Conservation (phyloP, 1,139 yeast genomes). For the Kodamaea arcana region DNA sequence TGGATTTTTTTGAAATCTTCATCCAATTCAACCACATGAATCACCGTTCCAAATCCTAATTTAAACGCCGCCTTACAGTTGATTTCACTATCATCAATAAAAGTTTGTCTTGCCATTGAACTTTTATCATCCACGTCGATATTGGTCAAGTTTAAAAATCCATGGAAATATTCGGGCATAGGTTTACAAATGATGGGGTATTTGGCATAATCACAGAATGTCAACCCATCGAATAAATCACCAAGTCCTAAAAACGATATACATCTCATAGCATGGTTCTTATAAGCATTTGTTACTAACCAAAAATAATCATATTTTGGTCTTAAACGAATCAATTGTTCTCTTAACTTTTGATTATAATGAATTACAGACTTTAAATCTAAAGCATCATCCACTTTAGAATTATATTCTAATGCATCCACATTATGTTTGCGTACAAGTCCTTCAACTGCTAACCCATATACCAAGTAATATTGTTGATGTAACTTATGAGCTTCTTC, state of each 20-base stretch:
- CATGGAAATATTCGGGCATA: conserved; percentile 50
- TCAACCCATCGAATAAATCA: conserved; percentile 88
- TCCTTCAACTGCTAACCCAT: conserved; percentile 93
- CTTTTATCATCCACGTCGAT: conserved; percentile 43
- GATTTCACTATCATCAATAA: conserved; percentile 78
- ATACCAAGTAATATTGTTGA: conserved; percentile 71
- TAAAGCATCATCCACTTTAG: conserved; percentile 84
- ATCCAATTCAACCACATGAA: conserved; percentile 56
- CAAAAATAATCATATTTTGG: conserved; percentile 45
- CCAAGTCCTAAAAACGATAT: conserved; percentile 78
- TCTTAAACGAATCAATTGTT: conserved; percentile 45
- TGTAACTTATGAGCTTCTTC: conserved; percentile 77
- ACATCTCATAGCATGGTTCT: conserved; percentile 79
- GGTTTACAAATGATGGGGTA: conserved; percentile 83
- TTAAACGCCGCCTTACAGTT: conserved; percentile 56
- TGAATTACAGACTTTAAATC: conserved; percentile 73
- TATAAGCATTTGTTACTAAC: conserved; percentile 93
- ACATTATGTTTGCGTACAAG: conserved; percentile 76
- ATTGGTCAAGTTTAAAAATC: conserved; percentile 62
- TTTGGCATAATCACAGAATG: conserved; percentile 78
- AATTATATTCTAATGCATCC: conserved; percentile 85
- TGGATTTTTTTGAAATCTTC: conserved; percentile 34
- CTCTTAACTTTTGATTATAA: conserved; percentile 55
- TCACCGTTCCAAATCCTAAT: conserved; percentile 49
- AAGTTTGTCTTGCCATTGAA: conserved; percentile 38